Percentiles rank a stretch among this genome's conserved stretches.
phyloP scores from a whole-genome alignment of 768 basidiomycete genomes.

The Rossbeevera mucosa region DNA sequence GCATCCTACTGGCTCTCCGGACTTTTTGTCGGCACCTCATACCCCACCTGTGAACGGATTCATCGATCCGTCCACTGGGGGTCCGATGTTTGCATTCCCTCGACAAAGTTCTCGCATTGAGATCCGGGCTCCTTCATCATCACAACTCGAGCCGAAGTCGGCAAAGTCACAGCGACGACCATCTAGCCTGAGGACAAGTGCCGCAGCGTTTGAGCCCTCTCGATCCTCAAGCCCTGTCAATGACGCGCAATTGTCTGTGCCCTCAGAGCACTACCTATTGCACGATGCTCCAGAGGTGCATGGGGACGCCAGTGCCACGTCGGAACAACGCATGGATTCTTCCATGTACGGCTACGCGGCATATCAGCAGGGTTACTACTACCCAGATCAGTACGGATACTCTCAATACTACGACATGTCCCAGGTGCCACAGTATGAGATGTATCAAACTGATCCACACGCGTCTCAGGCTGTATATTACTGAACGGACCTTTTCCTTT shows the following conservation, averaged over 20 bases:
- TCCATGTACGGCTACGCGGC: conserved; percentile 51
- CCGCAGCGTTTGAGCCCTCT: conserved; percentile 47
- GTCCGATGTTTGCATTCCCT: conserved; percentile 71
- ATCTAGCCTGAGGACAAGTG: conserved; percentile 46
- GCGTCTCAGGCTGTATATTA: conserved; percentile 57
- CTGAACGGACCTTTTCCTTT: conserved; percentile 31
- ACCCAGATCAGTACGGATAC: conserved; percentile 66
- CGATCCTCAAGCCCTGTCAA: conserved; percentile 27
- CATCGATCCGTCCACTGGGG: conserved; percentile 60
- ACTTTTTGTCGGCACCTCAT: conserved; percentile 55
- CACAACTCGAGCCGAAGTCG: conserved; percentile 23
- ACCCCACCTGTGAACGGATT: conserved; percentile 61
- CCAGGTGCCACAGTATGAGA: conserved; percentile 61
- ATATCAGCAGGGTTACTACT: conserved; percentile 64
- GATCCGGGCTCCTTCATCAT: conserved; percentile 59
- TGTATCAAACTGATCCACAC: conserved; percentile 53
- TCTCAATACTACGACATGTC: conserved; percentile 65
- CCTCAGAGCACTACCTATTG: conserved; percentile 13
- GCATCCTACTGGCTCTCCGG: conserved; percentile 55
- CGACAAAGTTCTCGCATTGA: conserved; percentile 68
- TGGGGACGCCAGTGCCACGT: conserved; percentile 14
- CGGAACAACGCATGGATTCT: conserved; percentile 29
- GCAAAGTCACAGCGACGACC: conserved; percentile 28
- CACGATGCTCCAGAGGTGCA: conserved; percentile 10
- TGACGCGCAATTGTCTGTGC: conserved; percentile 8